Base-by-base conservation (phyloP, 352 stramenopile genomes). In the Globisporangium spinosum region DNA sequence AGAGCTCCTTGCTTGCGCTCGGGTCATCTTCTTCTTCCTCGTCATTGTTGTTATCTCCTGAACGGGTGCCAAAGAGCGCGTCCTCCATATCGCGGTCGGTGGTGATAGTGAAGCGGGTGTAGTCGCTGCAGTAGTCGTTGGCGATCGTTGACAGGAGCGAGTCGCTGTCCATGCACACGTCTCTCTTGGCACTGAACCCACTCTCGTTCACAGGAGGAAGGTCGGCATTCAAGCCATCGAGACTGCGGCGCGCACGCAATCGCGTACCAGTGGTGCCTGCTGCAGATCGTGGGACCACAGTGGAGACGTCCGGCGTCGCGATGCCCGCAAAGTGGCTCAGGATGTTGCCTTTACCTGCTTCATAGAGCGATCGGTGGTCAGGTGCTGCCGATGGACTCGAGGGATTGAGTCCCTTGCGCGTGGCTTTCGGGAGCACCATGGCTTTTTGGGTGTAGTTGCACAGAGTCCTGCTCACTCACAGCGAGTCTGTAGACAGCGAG, bases 241-340 rank as follows among this genome's bases (percentile, higher is more conserved):
- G 56, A 9, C 45, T 69, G 23, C 68, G 55, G 2, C 68, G 62
- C 17, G 67, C 55, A 29, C 61, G 67, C 38, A 47, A n/a, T 34
- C 43, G 55, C 38, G 29, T 32, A 6, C 56, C 56, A 12, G 22
- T 43, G 15, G 10, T 20, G 25, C 22, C 54, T 17, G 20, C 17
- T n/a, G 29, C 32, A 34, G 34, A n/a, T 15, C 56, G 56, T 5
- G 56, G 10, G 5, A 49, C 56, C 32, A 49, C 56, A 15, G 25
- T 9, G 17, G 47, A 34, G 17, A 57, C 59, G 22, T 77, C 71
- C 12, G 81, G 80, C 40, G 79, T 85, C 60, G 77, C 69, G 20
- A 91, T 67, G 23, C 73, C 71, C 0, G 78, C 79, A 62, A 91
- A 91, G 70, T 91, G 81, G 70, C 69, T 75, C n/a, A 91, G 65